These are phyloP conservation scores for Dendrobium officinale DNA, from an alignment of 106 monocot species.

Conservation along the genomic window DNA sequence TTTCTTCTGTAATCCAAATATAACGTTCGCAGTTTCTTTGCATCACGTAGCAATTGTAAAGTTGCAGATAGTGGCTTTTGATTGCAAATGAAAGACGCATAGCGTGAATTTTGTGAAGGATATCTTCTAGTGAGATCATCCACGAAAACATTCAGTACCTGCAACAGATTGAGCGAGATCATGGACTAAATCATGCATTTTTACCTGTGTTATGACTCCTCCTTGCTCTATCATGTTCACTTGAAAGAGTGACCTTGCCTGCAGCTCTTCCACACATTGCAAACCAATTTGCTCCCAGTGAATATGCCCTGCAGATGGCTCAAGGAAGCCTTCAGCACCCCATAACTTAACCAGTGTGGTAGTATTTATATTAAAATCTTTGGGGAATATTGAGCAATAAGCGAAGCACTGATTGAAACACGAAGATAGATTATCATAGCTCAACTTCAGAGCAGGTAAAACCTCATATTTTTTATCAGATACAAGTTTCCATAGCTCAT, in stretches of 20 bases:
- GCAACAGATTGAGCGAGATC: slow-evolving; percentile 27
- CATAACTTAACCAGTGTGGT: slow-evolving; percentile 17
- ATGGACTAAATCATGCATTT: slow-evolving; percentile 32
- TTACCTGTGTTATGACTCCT: not conserved
- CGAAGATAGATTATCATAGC: slow-evolving; percentile 17
- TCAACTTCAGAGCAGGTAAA: slow-evolving; percentile 15
- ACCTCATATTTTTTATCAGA: slow-evolving; percentile 5
- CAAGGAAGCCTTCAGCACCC: slow-evolving; percentile 16
- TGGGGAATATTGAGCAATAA: slow-evolving; percentile 25
- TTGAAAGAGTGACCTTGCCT: slow-evolving; percentile 21
- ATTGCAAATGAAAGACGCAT: not conserved
- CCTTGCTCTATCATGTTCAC: not conserved
- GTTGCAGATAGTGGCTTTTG: not conserved
- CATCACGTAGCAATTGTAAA: not conserved
- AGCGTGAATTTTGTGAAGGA: too few relatives aligned
- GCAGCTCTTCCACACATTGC: slow-evolving; percentile 14
- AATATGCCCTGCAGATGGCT: not conserved
- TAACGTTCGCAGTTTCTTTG: slow-evolving; percentile 8
- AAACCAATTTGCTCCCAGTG: slow-evolving; percentile 8
- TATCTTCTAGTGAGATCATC: not conserved
- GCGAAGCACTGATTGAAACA: slow-evolving; percentile 25
- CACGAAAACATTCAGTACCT: slow-evolving; percentile 17
- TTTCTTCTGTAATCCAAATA: not conserved
- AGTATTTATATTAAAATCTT: slow-evolving; percentile 5
- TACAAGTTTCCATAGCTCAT: slow-evolving; percentile 10